phyloP scores from a whole-genome alignment of 768 basidiomycete species.

The Krasilnikovozyma curviuscula region DNA sequence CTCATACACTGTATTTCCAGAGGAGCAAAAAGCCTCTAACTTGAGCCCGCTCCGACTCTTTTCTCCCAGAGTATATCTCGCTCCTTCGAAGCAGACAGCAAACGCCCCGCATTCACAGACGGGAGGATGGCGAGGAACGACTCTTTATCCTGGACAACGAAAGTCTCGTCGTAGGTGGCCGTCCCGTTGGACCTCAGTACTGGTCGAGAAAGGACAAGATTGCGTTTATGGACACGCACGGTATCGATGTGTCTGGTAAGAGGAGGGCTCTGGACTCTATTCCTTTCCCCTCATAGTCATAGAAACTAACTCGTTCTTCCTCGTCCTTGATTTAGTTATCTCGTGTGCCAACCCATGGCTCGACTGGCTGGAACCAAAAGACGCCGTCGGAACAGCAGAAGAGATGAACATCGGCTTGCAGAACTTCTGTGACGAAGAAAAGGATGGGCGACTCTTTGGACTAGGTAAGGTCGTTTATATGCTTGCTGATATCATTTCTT shows the following conservation, averaged over 20 bases:
- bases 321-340: background rate
- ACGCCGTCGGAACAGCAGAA: conserved; percentile 46
- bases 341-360: conserved; percentile 64
- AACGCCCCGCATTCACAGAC: too few relatives aligned
- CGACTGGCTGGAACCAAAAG: conserved; percentile 54
- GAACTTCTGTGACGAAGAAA: conserved; percentile 54
- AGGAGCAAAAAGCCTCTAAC: too few relatives aligned
- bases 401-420: conserved; percentile 62
- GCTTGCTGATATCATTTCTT: conserved; percentile 37
- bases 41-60: too few relatives aligned
- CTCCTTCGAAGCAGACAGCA: too few relatives aligned
- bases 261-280: background rate
- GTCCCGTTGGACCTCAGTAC: conserved; percentile 51
- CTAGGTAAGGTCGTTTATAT: too few relatives aligned
- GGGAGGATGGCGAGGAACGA: too few relatives aligned
- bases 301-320: background rate
- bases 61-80: too few relatives aligned
- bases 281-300: background rate
- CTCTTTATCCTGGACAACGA: conserved; percentile 46
- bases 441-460: too few relatives aligned
- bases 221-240: conserved; percentile 65
- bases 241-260: conserved; percentile 51
- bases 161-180: conserved; percentile 37
- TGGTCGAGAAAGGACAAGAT: conserved; percentile 64
- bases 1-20: too few relatives aligned